A percentile compares a stretch with the other conserved stretches of the same genome.
Conservation (phyloP, 345 rosid species). For the Noccaea caerulescens region DNA sequence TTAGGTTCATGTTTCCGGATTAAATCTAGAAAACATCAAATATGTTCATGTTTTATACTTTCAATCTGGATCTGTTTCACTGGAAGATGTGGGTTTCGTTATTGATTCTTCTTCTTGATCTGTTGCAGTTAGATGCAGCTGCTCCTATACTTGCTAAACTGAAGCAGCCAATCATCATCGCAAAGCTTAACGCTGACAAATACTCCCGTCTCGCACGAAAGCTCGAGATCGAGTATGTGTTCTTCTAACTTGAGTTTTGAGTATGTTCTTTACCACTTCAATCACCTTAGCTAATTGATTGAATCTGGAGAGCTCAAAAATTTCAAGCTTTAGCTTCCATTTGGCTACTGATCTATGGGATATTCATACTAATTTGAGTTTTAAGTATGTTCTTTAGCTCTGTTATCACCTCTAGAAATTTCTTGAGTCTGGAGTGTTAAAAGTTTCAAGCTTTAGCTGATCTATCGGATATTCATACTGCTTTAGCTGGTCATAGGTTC, state of each 20-base stretch:
- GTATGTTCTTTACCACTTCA: neutral
- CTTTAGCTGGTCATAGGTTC: too few species aligned
- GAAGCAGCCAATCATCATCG: slow-evolving; percentile 78
- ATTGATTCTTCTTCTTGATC: slow-evolving; percentile 18
- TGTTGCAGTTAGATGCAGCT: slow-evolving; percentile 81
- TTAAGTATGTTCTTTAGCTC: too few species aligned
- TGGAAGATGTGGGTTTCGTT: neutral
- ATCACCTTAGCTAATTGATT: neutral
- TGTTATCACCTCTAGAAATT: neutral
- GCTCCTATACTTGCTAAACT: slow-evolving; percentile 73
- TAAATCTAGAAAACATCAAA: too few species aligned
- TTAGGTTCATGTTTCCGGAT: neutral
- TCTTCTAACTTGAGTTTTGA: slow-evolving; percentile 5
- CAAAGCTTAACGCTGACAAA: slow-evolving; percentile 88
- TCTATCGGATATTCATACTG: neutral
- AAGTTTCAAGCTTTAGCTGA: neutral
- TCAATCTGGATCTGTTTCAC: neutral
- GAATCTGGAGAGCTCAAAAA: neutral
- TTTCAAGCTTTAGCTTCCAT: neutral
- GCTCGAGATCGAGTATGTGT: slow-evolving; percentile 77
- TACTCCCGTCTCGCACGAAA: slow-evolving; percentile 66
- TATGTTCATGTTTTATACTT: neutral
- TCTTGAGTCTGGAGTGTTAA: neutral
- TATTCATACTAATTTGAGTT: neutral
- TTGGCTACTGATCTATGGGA: neutral